Evolutionary conservation across 257 asterid species (phyloP).

Genomic region (Solanum lycopersicoides): DNA sequence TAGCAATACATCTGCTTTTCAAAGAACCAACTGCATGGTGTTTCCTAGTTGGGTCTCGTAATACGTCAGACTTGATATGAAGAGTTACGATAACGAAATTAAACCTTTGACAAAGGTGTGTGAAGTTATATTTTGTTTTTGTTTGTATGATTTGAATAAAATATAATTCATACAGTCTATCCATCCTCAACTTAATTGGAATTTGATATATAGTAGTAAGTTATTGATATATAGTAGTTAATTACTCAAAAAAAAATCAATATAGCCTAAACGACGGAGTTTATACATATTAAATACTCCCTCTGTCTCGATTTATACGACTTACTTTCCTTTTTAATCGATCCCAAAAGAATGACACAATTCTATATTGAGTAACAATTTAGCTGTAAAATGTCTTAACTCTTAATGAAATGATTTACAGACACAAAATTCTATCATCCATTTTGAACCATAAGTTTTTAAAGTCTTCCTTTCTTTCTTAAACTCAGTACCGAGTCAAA

Average conservation of each 20-base stretch:
- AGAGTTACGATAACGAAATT: not conserved
- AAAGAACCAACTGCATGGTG: conserved; percentile 34
- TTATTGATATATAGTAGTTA: too few relatives aligned
- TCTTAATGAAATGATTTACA: too few relatives aligned
- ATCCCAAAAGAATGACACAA: too few relatives aligned
- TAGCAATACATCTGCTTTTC: conserved; percentile 25
- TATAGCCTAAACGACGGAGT: not conserved
- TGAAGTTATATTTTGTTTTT: not conserved
- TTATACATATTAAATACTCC: not conserved
- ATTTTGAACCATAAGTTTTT: too few relatives aligned
- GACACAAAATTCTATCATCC: too few relatives aligned
- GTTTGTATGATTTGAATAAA: not conserved
- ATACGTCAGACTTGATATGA: not conserved
- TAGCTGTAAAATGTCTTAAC: too few relatives aligned
- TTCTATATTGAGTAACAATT: too few relatives aligned
- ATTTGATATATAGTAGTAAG: not conserved
- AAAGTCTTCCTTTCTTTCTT: too few relatives aligned
- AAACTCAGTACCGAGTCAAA: too few relatives aligned
- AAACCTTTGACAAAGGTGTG: not conserved
- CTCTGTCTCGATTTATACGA: too few relatives aligned
- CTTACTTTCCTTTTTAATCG: too few relatives aligned
- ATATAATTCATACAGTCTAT: not conserved
- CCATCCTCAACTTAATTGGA: not conserved
- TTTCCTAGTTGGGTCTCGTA: not conserved
- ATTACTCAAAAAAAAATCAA: not conserved